Evolutionary conservation across 176 grass and related monocot genomes (phyloP).

Genomic region (Miscanthus lutarioriparius): DNA sequence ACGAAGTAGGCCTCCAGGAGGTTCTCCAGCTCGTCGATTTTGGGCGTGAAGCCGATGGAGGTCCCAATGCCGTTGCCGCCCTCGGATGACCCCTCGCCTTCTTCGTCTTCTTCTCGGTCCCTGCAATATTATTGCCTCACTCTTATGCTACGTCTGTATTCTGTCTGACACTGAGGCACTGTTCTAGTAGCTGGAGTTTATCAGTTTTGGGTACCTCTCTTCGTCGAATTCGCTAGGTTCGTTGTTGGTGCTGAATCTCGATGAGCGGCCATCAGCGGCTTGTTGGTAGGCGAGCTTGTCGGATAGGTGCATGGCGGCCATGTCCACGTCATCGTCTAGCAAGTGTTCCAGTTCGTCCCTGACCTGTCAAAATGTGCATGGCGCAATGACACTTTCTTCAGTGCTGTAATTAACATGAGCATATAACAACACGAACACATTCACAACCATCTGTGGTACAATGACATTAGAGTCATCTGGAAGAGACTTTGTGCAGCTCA

Average conservation of each 20-base stretch:
- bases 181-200: background rate
- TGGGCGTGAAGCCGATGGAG: constrained; percentile 33
- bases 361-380: constrained; percentile 36
- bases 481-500: no score
- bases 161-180: background rate
- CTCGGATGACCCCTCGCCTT: background rate
- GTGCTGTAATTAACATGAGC: background rate
- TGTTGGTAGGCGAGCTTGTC: constrained; percentile 51
- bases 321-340: constrained; percentile 70
- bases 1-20: constrained; percentile 78
- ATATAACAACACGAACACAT: background rate
- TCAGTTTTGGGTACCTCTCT: constrained; percentile 37
- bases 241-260: constrained; percentile 11
- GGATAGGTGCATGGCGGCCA: constrained; percentile 67
- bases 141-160: no score
- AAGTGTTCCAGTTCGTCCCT: constrained; percentile 80
- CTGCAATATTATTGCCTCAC: background rate
- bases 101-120: background rate
- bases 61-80: background rate
- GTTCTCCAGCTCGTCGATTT: constrained; percentile 70
- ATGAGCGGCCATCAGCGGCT: background rate
- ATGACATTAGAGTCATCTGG: no score
- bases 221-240: constrained; percentile 27
- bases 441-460: background rate
- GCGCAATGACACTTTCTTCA: no score